These are phyloP conservation scores for Mortierella sp. DNA, from an alignment of 371 early-diverging fungal genomes.

Conservation along the genomic window DNA sequence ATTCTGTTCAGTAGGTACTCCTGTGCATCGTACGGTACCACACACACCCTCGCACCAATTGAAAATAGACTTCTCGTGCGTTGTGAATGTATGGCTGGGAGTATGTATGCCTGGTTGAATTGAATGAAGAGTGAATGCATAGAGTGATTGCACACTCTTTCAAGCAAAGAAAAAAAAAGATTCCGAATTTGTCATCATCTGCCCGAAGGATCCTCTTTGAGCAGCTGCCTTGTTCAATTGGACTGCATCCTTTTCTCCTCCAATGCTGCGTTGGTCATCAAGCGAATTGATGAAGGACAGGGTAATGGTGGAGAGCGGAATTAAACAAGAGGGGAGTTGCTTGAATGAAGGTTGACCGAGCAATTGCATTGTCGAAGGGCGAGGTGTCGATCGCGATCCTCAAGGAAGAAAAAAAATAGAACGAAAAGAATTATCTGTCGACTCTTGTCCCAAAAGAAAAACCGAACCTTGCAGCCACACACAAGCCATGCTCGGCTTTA, in stretches of 20 bases:
- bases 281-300: background rate
- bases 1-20: background rate
- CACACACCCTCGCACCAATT: background rate
- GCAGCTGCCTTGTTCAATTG: background rate
- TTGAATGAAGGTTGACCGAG: background rate
- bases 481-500: background rate
- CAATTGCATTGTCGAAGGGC: background rate
- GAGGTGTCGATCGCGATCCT: background rate
- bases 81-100: background rate
- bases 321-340: background rate
- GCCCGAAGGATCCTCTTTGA: background rate
- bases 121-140: background rate
- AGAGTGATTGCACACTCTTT: background rate
- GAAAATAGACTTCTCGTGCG: background rate
- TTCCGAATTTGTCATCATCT: constrained; percentile 15
- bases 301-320: background rate
- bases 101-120: background rate
- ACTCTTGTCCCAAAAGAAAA: background rate
- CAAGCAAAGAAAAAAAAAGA: background rate
- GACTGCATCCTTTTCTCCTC: background rate
- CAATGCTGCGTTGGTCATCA: background rate
- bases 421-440: background rate
- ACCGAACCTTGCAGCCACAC: background rate
- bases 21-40: background rate
- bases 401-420: background rate